These are phyloP conservation scores for Tinospora cordifolia DNA, from an alignment of 164 flowering plant species.

Conservation along the genomic window DNA sequence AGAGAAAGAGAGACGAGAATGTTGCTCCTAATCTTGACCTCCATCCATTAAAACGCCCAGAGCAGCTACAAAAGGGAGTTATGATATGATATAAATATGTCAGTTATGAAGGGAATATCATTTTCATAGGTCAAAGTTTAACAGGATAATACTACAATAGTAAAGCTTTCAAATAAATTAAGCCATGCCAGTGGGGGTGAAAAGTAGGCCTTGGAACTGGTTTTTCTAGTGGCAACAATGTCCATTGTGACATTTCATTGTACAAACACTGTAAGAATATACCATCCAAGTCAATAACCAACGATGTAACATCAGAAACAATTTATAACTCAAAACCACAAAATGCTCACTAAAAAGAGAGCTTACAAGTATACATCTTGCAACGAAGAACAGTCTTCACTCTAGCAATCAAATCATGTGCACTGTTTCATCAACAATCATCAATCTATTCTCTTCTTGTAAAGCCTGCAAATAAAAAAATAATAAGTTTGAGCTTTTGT, in stretches of 20 bases:
- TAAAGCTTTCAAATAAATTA: neutral
- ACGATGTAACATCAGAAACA: neutral
- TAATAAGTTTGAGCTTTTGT: too few species aligned
- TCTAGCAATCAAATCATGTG: slow-evolving; percentile 42
- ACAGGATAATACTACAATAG: neutral
- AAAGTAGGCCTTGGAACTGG: neutral
- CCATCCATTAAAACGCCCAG: too few species aligned
- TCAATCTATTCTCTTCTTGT: slow-evolving; percentile 59
- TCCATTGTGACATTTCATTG: neutral
- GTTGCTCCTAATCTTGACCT: too few species aligned
- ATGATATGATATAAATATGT: too few species aligned
- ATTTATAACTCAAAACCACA: neutral
- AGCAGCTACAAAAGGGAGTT: too few species aligned
- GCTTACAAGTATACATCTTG: slow-evolving; percentile 4
- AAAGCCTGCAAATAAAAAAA: slow-evolving; percentile 42
- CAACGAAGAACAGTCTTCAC: neutral
- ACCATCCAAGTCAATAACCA: neutral
- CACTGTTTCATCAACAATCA: slow-evolving; percentile 55
- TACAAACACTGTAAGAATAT: too few species aligned
- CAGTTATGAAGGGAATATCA: too few species aligned
- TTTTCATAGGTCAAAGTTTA: too few species aligned
- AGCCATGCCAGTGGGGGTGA: neutral
- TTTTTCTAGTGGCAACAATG: neutral
- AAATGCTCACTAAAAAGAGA: neutral
- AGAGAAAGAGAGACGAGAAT: too few species aligned